Conservation (phyloP, 257 asterid genomes). For the Haberlea rhodopensis region DNA sequence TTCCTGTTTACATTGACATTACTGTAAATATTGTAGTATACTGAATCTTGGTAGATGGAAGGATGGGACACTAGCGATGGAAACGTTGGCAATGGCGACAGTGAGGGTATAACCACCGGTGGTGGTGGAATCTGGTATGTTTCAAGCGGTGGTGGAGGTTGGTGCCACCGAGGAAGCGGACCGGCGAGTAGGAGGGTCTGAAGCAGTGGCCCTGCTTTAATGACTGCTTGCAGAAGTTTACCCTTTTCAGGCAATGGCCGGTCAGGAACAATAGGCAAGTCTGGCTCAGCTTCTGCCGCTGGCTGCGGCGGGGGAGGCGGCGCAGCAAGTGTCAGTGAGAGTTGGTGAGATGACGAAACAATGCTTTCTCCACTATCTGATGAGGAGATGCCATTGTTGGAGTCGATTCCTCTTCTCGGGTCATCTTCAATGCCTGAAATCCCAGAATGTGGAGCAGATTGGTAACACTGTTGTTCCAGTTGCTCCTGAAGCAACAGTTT, state of each 20-base stretch:
- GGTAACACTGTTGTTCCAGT: conserved; percentile 25
- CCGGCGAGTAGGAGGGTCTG: conserved; percentile 91
- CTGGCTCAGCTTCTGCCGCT: conserved; percentile 17
- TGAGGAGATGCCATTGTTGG: conserved; percentile 41
- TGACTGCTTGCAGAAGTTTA: conserved; percentile 71
- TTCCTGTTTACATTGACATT: conserved; percentile 54
- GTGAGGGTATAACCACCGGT: conserved; percentile 47
- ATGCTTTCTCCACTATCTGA: conserved; percentile 90
- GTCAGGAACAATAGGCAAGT: conserved; percentile 32
- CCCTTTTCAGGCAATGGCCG: conserved; percentile 82
- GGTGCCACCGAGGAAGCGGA: conserved; percentile 94
- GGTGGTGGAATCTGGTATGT: conserved; percentile 75
- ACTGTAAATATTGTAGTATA: conserved; percentile 24
- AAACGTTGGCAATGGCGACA: conserved; percentile 23
- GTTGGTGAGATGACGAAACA: conserved; percentile 48
- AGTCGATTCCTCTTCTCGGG: conserved; percentile 45
- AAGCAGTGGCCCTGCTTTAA: conserved; percentile 87
- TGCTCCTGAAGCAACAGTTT: conserved; percentile 51
- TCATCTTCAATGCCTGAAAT: conserved; percentile 66
- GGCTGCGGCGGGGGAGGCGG: conserved; percentile 10
- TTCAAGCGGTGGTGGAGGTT: conserved; percentile 92
- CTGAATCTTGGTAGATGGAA: conserved; percentile 27
- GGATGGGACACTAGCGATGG: not conserved
- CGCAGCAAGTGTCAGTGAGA: too few species aligned
- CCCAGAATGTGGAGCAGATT: conserved; percentile 47